phyloP scores from a whole-genome alignment of 2,329 filamentous ascomycete species.

The Hypomyces rosellus region DNA sequence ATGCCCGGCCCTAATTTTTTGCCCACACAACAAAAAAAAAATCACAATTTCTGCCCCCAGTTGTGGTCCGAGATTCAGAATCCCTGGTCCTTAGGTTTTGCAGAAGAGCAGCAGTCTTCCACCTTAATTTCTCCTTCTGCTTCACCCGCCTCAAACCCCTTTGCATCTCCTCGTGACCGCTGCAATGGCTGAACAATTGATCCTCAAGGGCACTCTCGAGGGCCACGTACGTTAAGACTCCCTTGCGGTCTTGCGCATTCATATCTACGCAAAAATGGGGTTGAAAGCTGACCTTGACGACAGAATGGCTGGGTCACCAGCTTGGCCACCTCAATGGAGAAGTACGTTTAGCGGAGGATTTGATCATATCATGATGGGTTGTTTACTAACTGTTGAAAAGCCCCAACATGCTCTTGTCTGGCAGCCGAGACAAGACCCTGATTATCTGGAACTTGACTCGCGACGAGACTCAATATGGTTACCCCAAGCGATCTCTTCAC shows the following conservation, averaged over 20 bases:
- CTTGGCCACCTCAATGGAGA: constrained; percentile 97
- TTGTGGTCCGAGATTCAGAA: constrained; percentile 11
- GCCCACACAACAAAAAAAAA: constrained; percentile 45
- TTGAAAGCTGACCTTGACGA: constrained; percentile 19
- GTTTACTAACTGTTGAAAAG: constrained; percentile 35
- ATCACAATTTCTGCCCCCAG: constrained; percentile 31
- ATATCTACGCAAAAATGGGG: background rate
- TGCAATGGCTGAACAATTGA: constrained; percentile 85
- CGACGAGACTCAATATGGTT: constrained; percentile 96
- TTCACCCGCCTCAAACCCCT: constrained; percentile 22
- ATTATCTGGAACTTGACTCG: constrained; percentile 99
- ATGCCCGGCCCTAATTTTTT: constrained; percentile 43
- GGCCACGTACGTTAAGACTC: constrained; percentile 66
- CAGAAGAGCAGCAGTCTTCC: constrained; percentile 23
- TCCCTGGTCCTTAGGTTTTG: constrained; percentile 16
- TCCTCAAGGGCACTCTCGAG: constrained; percentile 95
- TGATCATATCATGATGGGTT: background rate
- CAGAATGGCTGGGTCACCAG: constrained; percentile 97
- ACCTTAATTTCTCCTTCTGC: constrained; percentile 30
- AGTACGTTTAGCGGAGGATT: constrained; percentile 53
- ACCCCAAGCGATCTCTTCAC: constrained; percentile 97
- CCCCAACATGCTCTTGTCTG: constrained; percentile 99
- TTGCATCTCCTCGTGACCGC: constrained; percentile 38
- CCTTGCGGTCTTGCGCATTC: constrained; percentile 13
- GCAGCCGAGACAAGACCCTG: constrained; percentile 93